A percentile compares a stretch with the other conserved stretches of the same genome.
Conservation (phyloP, 352 stramenopile species). For the Phytophthora pini region DNA sequence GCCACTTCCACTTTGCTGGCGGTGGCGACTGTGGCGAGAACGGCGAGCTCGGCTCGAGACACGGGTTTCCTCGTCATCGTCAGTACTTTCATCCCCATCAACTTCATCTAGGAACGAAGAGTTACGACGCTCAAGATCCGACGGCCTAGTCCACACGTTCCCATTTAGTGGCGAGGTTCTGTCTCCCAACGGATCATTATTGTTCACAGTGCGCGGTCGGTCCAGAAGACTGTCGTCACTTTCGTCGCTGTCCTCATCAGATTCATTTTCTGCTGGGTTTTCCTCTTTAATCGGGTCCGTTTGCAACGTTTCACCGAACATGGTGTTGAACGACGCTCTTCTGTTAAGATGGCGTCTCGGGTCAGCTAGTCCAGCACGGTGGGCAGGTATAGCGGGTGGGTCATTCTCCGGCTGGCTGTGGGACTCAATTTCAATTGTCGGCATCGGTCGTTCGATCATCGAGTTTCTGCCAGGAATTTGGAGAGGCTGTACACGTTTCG, state of each 20-base stretch:
- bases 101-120: constrained; percentile 42
- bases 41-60: constrained; percentile 7
- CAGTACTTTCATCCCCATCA: constrained; percentile 45
- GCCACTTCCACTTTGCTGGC: constrained; percentile 36
- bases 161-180: constrained; percentile 31
- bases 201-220: constrained; percentile 15
- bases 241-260: constrained; percentile 50
- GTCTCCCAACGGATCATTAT: constrained; percentile 19
- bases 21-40: constrained; percentile 27
- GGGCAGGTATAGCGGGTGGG: constrained; percentile 23
- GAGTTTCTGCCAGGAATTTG: constrained; percentile 33
- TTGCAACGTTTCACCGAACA: constrained; percentile 62
- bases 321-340: constrained; percentile 59
- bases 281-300: constrained; percentile 70
- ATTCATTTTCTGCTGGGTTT: constrained; percentile 58
- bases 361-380: constrained; percentile 48
- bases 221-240: constrained; percentile 37
- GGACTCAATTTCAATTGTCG: constrained; percentile 24
- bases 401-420: constrained; percentile 27
- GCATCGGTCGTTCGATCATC: constrained; percentile 45
- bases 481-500: constrained; percentile 25
- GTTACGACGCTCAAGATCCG: constrained; percentile 28
- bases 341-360: constrained; percentile 73
- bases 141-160: constrained; percentile 26
- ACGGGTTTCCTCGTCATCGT: constrained; percentile 37